These are phyloP conservation scores for Podaxis rugospora DNA, from an alignment of 768 basidiomycete genomes.

Conservation along the genomic window DNA sequence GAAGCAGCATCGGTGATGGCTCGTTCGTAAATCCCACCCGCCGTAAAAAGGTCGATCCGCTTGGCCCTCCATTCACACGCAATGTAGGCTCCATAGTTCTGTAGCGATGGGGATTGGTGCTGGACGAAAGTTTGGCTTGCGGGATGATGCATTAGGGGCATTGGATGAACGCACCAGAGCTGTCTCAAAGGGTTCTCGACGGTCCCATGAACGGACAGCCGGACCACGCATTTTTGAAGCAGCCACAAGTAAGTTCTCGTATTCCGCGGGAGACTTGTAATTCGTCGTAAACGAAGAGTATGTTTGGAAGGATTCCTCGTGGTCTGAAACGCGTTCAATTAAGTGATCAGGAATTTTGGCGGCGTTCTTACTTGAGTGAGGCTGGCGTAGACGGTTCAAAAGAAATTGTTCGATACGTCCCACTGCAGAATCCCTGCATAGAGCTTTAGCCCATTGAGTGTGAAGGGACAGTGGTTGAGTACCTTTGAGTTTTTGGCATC, in stretches of 20 bases:
- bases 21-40: conserved; percentile 65
- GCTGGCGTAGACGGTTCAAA: conserved; percentile 66
- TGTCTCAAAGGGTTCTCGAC: conserved; percentile 59
- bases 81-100: conserved; percentile 60
- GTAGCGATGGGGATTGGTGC: conserved; percentile 43
- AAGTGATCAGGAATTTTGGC: not conserved
- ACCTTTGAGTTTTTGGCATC: conserved; percentile 45
- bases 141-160: not conserved
- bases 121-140: not conserved
- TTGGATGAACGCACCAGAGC: conserved; percentile 42
- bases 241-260: conserved; percentile 69
- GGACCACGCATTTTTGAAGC: conserved; percentile 71
- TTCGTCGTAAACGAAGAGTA: conserved; percentile 90
- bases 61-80: conserved; percentile 57
- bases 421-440: conserved; percentile 37
- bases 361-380: conserved; percentile 58
- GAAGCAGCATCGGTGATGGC: conserved; percentile 71
- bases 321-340: conserved; percentile 38
- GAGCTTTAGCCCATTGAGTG: conserved; percentile 7
- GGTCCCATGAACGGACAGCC: conserved; percentile 55
- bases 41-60: conserved; percentile 52
- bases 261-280: conserved; percentile 67
- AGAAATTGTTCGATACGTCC: conserved; percentile 52
- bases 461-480: not conserved
- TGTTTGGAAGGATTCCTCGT: conserved; percentile 75